Conservation (phyloP, 345 rosid species). For the Camelina hispida region DNA sequence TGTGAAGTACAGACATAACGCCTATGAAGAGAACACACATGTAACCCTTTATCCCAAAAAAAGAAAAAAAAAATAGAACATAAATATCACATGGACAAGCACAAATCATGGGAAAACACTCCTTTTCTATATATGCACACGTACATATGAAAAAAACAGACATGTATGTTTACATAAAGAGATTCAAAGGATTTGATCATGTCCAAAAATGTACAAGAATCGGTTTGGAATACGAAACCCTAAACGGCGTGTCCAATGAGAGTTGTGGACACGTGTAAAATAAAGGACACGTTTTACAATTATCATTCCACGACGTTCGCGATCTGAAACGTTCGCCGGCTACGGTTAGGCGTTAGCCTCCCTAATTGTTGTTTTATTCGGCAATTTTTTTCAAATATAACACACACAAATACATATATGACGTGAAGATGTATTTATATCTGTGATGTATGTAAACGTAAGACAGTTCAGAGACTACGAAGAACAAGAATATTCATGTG, state of each 20-base stretch:
- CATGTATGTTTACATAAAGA: slow-evolving; percentile 7
- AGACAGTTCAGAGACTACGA: neutral
- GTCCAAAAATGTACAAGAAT: slow-evolving; percentile 9
- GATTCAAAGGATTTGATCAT: slow-evolving; percentile 19
- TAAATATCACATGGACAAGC: slow-evolving; percentile 12
- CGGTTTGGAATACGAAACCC: slow-evolving; percentile 24
- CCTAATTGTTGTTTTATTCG: neutral
- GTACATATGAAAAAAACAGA: neutral
- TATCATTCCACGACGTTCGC: neutral
- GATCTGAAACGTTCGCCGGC: neutral
- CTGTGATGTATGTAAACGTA: slow-evolving; percentile 13
- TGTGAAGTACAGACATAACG: neutral
- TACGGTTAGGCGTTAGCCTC: slow-evolving; percentile 4
- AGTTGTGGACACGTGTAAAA: slow-evolving; percentile 1
- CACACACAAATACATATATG: neutral
- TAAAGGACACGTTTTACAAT: slow-evolving; percentile 4
- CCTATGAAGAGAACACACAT: neutral
- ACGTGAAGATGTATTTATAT: neutral
- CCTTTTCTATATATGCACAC: neutral
- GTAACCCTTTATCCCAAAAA: no score
- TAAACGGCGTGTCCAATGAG: neutral
- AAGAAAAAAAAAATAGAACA: no score
- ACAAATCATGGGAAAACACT: slow-evolving; percentile 4
- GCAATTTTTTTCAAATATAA: neutral
- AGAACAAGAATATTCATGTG: neutral